phyloP scores from a whole-genome alignment of 2,329 filamentous ascomycete species.

The Cryphonectria parasitica region DNA sequence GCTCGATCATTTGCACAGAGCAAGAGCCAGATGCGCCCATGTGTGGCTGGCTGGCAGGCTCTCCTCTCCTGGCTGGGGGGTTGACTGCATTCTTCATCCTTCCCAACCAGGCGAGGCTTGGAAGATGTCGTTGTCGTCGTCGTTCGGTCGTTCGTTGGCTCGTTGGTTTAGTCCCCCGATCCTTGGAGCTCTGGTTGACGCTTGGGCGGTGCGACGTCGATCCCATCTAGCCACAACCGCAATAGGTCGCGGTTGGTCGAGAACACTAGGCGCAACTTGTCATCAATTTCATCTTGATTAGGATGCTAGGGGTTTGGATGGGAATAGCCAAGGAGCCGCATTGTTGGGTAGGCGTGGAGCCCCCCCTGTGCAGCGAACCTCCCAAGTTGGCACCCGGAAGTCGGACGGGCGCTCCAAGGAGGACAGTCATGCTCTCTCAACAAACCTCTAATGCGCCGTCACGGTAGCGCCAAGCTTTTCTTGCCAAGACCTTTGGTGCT shows the following conservation, averaged over 20 bases:
- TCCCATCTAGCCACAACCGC: neutral
- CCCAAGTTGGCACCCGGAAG: constrained; percentile 24
- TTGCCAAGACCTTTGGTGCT: neutral
- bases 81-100: too few species aligned
- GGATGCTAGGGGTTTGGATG: constrained; percentile 3
- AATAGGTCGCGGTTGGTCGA: neutral
- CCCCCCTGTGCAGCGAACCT: constrained; percentile 2
- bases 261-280: neutral
- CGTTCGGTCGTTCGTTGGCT: neutral
- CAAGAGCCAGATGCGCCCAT: neutral
- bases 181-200: neutral
- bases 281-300: constrained; percentile 21
- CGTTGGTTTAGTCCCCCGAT: neutral
- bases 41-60: neutral
- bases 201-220: neutral
- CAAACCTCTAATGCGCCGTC: neutral
- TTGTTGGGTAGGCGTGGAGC: neutral
- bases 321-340: constrained; percentile 13
- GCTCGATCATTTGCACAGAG: constrained; percentile 1
- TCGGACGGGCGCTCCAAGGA: constrained; percentile 22
- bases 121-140: neutral
- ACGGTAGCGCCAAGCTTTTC: neutral
- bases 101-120: neutral
- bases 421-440: neutral
- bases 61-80: too few species aligned